These are phyloP conservation scores for Amauroascus niger DNA, from an alignment of 2,329 filamentous ascomycete genomes.

Conservation along the genomic window DNA sequence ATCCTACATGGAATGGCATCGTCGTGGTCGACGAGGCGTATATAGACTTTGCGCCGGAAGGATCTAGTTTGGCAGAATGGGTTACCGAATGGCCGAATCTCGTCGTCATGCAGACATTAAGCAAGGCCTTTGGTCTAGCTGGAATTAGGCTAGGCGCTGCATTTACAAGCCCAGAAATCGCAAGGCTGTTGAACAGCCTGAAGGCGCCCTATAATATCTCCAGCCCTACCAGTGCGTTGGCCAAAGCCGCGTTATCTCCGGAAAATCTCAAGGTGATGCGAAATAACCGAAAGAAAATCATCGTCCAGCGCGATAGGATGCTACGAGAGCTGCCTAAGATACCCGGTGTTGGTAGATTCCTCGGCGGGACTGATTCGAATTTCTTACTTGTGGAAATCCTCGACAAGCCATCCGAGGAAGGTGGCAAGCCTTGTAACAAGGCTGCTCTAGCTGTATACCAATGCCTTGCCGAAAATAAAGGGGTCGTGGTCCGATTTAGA, in stretches of 20 bases:
- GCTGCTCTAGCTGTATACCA: constrained; percentile 74
- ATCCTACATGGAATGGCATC: constrained; percentile 90
- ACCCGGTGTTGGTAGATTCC: constrained; percentile 66
- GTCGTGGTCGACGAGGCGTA: constrained; percentile 94
- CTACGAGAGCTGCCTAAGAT: constrained; percentile 63
- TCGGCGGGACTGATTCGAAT: constrained; percentile 73
- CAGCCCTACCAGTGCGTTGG: constrained; percentile 74
- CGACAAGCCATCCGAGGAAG: constrained; percentile 44
- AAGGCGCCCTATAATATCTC: constrained; percentile 97
- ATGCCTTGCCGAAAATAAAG: constrained; percentile 68
- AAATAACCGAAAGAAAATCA: constrained; percentile 56
- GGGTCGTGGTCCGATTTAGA: constrained; percentile 87
- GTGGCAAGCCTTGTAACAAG: constrained; percentile 66
- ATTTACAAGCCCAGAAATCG: constrained; percentile 66
- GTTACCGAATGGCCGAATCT: constrained; percentile 88
- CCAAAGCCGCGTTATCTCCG: constrained; percentile 58
- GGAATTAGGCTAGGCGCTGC: constrained; percentile 84
- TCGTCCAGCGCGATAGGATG: constrained; percentile 68
- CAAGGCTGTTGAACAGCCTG: constrained; percentile 72
- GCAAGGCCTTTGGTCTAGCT: constrained; percentile 91
- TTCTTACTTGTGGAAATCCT: constrained; percentile 88
- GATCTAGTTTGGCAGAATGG: constrained; percentile 78
- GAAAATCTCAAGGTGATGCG: constrained; percentile 65
- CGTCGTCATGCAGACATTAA: constrained; percentile 97
- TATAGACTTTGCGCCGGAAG: constrained; percentile 78